Conservation (phyloP, 2,329 filamentous ascomycete species). For the Blastomyces parvus region DNA sequence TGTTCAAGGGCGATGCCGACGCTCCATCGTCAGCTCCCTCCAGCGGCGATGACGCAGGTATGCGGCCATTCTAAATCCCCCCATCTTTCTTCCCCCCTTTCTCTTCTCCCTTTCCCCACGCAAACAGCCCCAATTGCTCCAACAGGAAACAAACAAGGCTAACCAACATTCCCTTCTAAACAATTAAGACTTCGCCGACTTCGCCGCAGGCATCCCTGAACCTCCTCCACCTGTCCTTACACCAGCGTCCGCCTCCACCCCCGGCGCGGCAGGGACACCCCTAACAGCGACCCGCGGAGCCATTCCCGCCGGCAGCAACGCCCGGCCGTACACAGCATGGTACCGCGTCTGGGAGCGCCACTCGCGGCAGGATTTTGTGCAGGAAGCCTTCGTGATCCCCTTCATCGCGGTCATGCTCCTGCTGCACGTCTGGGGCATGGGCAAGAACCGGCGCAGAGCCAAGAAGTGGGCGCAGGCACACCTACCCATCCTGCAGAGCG, state of each 20-base stretch:
- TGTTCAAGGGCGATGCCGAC: conserved; percentile 19
- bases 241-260: conserved; percentile 4
- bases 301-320: conserved; percentile 39
- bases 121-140: not conserved
- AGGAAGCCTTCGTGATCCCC: conserved; percentile 72
- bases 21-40: conserved; percentile 16
- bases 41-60: conserved; percentile 19
- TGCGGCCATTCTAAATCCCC: not conserved
- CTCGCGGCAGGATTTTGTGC: conserved; percentile 67
- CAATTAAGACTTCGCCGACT: conserved; percentile 86
- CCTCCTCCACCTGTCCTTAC: conserved; percentile 44
- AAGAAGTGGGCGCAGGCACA: conserved; percentile 71
- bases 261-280: conserved; percentile 24
- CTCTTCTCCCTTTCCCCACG: not conserved
- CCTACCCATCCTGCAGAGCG: conserved; percentile 59
- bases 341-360: conserved; percentile 90
- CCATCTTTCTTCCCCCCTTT: not conserved
- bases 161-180: conserved; percentile 44
- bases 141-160: not conserved
- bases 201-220: conserved; percentile 64
- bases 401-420: conserved; percentile 64
- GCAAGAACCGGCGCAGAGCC: conserved; percentile 69
- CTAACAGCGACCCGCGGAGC: conserved; percentile 18
- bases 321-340: conserved; percentile 78
- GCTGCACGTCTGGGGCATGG: conserved; percentile 72